These are phyloP conservation scores for Citrus reticulata DNA, from an alignment of 345 rosid species.

Conservation along the genomic window DNA sequence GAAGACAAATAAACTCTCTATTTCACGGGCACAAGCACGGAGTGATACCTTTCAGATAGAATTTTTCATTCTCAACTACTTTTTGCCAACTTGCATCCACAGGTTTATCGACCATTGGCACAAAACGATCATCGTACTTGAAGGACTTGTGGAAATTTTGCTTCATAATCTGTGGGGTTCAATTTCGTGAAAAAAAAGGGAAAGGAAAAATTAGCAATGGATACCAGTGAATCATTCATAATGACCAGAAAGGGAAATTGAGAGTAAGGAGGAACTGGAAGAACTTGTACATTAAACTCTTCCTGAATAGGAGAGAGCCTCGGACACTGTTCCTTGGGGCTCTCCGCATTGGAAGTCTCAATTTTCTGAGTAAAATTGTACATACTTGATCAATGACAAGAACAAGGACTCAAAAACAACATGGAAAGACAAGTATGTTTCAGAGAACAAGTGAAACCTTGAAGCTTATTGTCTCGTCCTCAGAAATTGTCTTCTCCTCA, in stretches of 20 bases:
- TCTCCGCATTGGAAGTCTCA: constrained; percentile 31
- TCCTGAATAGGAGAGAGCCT: constrained; percentile 29
- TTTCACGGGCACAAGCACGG: neutral
- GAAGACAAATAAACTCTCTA: neutral
- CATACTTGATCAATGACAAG: neutral
- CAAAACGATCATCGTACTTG: constrained; percentile 24
- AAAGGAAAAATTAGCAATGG: neutral
- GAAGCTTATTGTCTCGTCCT: constrained; percentile 33
- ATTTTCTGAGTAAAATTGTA: constrained; percentile 29
- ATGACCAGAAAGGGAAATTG: neutral
- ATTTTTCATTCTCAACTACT: constrained; percentile 28
- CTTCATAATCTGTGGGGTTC: constrained; percentile 1
- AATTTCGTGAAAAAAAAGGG: neutral
- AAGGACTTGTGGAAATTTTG: constrained; percentile 20
- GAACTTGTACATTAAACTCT: constrained; percentile 30
- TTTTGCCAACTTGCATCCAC: constrained; percentile 41
- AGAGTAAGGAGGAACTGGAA: neutral
- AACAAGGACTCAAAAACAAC: neutral
- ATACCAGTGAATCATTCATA: neutral
- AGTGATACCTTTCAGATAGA: constrained; percentile 39
- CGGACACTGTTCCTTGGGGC: constrained; percentile 16
- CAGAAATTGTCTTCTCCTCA: constrained; percentile 47
- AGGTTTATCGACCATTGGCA: constrained; percentile 35
- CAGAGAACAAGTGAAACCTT: constrained; percentile 36
- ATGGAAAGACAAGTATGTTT: neutral